These are phyloP conservation scores for Clarkia xantiana DNA, from an alignment of 345 rosid genomes.

Conservation along the genomic window DNA sequence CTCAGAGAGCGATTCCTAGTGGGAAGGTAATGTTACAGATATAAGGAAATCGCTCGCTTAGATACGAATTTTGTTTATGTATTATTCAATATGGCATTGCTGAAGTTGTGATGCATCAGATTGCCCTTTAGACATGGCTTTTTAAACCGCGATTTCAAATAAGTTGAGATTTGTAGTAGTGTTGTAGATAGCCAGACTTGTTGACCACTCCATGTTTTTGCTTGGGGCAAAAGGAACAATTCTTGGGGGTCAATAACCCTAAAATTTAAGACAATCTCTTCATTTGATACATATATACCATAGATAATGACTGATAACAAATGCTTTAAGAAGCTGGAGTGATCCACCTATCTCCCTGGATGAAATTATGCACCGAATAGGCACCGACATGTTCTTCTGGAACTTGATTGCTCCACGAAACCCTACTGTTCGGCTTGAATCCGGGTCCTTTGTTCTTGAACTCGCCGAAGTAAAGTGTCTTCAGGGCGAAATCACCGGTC, in stretches of 20 bases:
- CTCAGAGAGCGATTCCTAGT: constrained; percentile 33
- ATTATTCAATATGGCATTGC: neutral
- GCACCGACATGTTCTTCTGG: constrained; percentile 19
- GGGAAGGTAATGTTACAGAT: neutral
- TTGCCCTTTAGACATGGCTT: neutral
- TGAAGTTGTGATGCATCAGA: neutral
- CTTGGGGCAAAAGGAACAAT: too few species aligned
- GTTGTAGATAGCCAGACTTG: too few species aligned
- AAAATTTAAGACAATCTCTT: too few species aligned
- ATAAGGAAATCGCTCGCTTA: too few species aligned
- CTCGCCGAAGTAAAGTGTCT: constrained; percentile 38
- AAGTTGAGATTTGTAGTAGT: too few species aligned
- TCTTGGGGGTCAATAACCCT: too few species aligned
- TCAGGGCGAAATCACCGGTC: constrained; percentile 23
- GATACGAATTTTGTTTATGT: too few species aligned
- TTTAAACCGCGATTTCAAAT: too few species aligned
- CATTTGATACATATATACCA: too few species aligned
- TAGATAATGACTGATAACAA: too few species aligned
- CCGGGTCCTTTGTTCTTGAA: constrained; percentile 27
- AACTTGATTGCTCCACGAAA: constrained; percentile 23
- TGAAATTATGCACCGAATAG: constrained; percentile 24
- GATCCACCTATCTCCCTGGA: constrained; percentile 38
- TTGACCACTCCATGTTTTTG: too few species aligned
- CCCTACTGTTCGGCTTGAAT: constrained; percentile 13
- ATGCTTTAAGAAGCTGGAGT: constrained; percentile 3